A percentile compares a stretch with the other conserved stretches of the same genome.
Evolutionary conservation across 2,329 filamentous ascomycete genomes (phyloP).

Genomic region (Pseudodiploospora longispora): DNA sequence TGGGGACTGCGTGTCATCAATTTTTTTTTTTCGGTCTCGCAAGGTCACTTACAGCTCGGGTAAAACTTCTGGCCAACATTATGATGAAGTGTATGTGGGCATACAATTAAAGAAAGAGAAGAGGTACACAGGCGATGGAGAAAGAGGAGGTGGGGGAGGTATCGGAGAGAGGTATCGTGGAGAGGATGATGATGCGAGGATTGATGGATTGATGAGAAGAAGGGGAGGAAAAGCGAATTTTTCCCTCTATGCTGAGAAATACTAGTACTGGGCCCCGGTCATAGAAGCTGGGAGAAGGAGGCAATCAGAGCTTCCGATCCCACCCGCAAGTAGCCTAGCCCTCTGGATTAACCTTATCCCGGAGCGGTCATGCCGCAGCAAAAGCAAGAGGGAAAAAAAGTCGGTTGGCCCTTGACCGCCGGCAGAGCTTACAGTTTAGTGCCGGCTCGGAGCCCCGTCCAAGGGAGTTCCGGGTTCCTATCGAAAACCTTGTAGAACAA

Average conservation of each 20-base stretch:
- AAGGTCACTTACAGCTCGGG: conserved; percentile 60
- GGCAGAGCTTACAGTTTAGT: too few relatives aligned
- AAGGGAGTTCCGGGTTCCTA: too few relatives aligned
- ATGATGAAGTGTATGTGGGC: conserved; percentile 33
- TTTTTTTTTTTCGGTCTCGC: not conserved
- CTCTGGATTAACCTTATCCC: conserved; percentile 2
- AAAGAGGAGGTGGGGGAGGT: conserved; percentile 18
- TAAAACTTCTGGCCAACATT: conserved; percentile 66
- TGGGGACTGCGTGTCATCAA: not conserved
- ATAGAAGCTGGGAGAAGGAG: conserved; percentile 37
- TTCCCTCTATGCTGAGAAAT: conserved; percentile 18
- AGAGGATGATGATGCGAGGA: conserved; percentile 13
- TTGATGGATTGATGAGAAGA: conserved; percentile 15
- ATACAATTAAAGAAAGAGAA: conserved; percentile 25
- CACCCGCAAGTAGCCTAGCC: conserved; percentile 3
- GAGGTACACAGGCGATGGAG: conserved; percentile 21
- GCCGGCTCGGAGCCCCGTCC: too few relatives aligned
- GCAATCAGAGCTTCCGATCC: conserved; percentile 18
- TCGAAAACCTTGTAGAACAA: too few relatives aligned
- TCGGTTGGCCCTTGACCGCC: too few relatives aligned
- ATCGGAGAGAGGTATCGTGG: conserved; percentile 7
- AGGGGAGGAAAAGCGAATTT: conserved; percentile 25
- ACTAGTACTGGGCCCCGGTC: conserved; percentile 12
- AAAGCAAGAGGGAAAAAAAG: too few relatives aligned
- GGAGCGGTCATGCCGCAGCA: not conserved